Evolutionary conservation across 148 eudicot species (phyloP), one percentile per base, ranked within the genome.

Genomic region (Cornus controversa): DNA sequence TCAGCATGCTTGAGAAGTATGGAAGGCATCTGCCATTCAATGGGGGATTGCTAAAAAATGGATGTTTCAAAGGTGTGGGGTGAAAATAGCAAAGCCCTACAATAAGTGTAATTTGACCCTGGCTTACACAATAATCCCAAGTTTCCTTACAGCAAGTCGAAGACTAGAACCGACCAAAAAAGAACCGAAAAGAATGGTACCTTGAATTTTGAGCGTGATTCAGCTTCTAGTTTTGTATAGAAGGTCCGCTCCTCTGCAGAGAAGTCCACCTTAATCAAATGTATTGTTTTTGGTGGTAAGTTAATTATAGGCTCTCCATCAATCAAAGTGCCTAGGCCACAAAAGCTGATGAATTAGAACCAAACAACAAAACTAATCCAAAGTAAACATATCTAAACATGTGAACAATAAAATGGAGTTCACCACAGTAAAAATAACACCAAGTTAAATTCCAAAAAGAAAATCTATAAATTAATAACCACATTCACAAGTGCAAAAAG

Each of bases 281-380:
- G 60, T 74, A 91, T 84, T 67, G 66, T 72, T 81, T 96, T 96
- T 1, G 97, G 88, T 57, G 99, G 99, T 75, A 96, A 84, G 77
- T 66, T 84, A 69, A 96, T 90, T 67, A 96, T 96, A 80, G 99
- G 99, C 87, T 88, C 76, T 45, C 98, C 98, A 77, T 92, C 94
- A 81, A 93, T 86, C 76, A 85, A 69, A 58, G 97, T 93, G 31
- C 88, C 99, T 96, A 87, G 63, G 66, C 53, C 72, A 84, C 47
- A 79, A 66, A 69, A 24, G 69, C n/a, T 47, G n/a, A 37, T 37
- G 58, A 66, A 79, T 79, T 72, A 82, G 67, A 66, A 78, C 34
- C 67, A 1, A 57, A 34, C 5, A 24, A 27, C 2, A 73, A 18
- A 66, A 78, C 15, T 15, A 26, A 28, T 47, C 20, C 27, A 13